Percentiles rank a stretch among this genome's conserved stretches.
Conservation (phyloP, 1,139 yeast species). For the Geotrichum klebahnii region DNA sequence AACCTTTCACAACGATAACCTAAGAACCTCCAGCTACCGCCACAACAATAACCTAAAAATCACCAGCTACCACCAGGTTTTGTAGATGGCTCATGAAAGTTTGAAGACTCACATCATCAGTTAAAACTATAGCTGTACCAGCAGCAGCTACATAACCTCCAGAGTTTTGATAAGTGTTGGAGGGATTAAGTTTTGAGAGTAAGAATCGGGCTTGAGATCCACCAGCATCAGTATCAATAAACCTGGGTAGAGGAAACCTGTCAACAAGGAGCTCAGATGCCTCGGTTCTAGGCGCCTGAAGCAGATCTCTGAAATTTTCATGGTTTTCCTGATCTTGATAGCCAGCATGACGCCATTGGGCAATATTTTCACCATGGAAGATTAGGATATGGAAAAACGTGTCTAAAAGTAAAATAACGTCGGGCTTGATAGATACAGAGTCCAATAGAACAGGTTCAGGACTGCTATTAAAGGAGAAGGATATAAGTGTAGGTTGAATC, state of each 20-base stretch:
- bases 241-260: slow-evolving; percentile 68
- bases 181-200: slow-evolving; percentile 70
- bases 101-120: slow-evolving; percentile 69
- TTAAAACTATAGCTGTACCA: slow-evolving; percentile 47
- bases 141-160: slow-evolving; percentile 37
- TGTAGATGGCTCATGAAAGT: slow-evolving; percentile 55
- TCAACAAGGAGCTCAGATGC: slow-evolving; percentile 65
- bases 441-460: slow-evolving; percentile 69
- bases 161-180: slow-evolving; percentile 53
- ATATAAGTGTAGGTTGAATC: slow-evolving; percentile 71
- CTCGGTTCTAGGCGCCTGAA: slow-evolving; percentile 63
- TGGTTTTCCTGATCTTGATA: slow-evolving; percentile 66
- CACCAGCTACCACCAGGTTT: slow-evolving; percentile 36
- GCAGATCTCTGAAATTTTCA: slow-evolving; percentile 54
- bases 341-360: slow-evolving; percentile 65
- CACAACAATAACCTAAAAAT: slow-evolving; percentile 14
- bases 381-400: slow-evolving; percentile 71
- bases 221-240: slow-evolving; percentile 70
- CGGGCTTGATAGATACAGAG: slow-evolving; percentile 59
- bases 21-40: too few species aligned
- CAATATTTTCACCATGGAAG: slow-evolving; percentile 63
- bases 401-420: slow-evolving; percentile 59
- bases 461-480: slow-evolving; percentile 55
- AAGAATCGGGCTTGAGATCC: slow-evolving; percentile 76
- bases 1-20: too few species aligned